Conservation (phyloP, 169 alveolate species). For the Plasmodium knowlesi region DNA sequence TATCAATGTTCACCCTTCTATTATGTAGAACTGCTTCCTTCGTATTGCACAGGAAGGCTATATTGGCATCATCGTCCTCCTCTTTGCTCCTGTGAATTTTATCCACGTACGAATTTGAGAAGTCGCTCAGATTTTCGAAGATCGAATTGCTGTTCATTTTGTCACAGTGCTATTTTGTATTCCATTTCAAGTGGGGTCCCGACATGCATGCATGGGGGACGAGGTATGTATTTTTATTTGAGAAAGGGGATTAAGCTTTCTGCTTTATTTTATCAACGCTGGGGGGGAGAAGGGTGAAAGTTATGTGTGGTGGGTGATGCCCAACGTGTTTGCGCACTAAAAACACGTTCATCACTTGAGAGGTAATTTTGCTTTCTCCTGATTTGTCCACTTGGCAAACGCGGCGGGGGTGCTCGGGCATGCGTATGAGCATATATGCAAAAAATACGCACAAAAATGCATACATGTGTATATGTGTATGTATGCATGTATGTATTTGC, state of each 20-base stretch:
- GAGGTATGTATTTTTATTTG: neutral
- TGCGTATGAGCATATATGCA: neutral
- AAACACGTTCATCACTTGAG: neutral
- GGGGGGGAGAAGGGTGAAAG: neutral
- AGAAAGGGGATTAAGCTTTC: neutral
- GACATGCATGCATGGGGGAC: neutral
- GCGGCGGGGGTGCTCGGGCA: neutral
- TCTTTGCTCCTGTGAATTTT: conserved; percentile 8
- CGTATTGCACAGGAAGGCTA: neutral
- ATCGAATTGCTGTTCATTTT: conserved; percentile 43
- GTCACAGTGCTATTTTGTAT: conserved; percentile 26
- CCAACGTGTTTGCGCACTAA: conserved; percentile 28
- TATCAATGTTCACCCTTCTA: conserved; percentile 26
- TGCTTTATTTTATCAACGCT: neutral
- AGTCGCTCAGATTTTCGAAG: conserved; percentile 14
- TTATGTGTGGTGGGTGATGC: neutral
- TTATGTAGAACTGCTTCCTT: conserved; percentile 12
- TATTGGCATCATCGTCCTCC: neutral
- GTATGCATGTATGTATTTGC: neutral
- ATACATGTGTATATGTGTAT: neutral
- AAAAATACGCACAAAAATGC: neutral
- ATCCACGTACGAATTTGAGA: conserved; percentile 22
- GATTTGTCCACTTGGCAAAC: neutral
- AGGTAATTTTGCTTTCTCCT: neutral
- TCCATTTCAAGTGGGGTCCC: neutral